Base-by-base conservation (phyloP, 768 basidiomycete species). In the Pisolithus microcarpus region DNA sequence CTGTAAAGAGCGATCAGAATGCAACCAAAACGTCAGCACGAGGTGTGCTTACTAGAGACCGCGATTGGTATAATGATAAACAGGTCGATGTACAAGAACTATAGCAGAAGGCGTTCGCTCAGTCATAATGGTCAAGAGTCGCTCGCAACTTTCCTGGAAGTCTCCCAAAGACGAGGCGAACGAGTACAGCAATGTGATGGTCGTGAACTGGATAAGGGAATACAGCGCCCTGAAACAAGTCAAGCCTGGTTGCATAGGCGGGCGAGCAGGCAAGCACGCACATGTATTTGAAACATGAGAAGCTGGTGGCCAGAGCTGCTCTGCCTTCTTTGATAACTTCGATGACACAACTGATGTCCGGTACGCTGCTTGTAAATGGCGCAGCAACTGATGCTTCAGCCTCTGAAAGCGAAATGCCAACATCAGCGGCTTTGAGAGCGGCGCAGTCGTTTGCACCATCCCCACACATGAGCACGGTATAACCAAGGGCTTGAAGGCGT, bases 261-360 rank as follows among this genome's bases (percentile, higher is more conserved):
- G 28, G 38, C 34, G 38, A 13, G 42, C 19, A 30, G 15, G 5
- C 19, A 30, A 13, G 5, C 34, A 75, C 90, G 68, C 59, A 94
- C 95, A 99, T 99, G 63, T 97, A 99, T 70, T 99, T 99, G 82
- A 99, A 99, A 71, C 95, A 98, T 58, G 92, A 94, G 70, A 99
- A 99, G 66, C 92, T 95, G 1, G 96, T 98, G 48, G 96, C 95
- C 48, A 99, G 74, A 1, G 96, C 95, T 7, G 92, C 91, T 40
- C 96, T 78, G 7, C 96, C 96, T 64, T 99, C 95, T 61, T 86
- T 91, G 72, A 99, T 94, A 47, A 99, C 88, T 58, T 98, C 93
- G 28, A 98, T 76, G 40, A 97, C 91, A 64, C 96, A 99, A 39
- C 87, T 81, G 61, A 99, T 94, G 68, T 99, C 96, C 2, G 96